Evolutionary conservation across 345 rosid species (phyloP), one percentile per base, ranked within the genome.

Genomic region (Schrenkiella parvula): DNA sequence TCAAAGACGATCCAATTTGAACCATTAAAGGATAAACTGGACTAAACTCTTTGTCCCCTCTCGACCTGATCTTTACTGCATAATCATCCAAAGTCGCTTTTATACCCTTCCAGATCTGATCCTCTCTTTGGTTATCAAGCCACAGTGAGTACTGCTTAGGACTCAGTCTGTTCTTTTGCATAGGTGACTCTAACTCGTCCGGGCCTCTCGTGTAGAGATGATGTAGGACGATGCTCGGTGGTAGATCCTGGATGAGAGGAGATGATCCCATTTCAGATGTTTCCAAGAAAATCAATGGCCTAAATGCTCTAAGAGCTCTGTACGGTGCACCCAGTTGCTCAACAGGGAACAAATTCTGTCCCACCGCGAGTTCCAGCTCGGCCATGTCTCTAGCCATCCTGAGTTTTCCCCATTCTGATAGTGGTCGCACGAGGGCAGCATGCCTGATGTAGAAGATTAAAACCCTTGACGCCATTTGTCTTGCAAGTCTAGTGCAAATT

Each of bases 341-440:
- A n/a, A 92, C 97, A 2, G 97, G 96, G 76, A 88, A 92, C 78
- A 95, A 57, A 77, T 87, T 90, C 79, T 95, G 98, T 61, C 99
- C 93, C 47, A 95, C 97, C 5, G 96, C 85, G 64, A 95, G 82
- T 85, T 95, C 99, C 56, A 95, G 83, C 85, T 95, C 99, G 6
- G 99, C 99, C 99, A 95, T 95, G 82, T 95, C 99, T 76, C 87
- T 83, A 26, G 97, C 97, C 95, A 95, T 86, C 64, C 98, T 86
- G 77, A 95, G 87, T 81, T 87, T 95, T 70, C 99, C 99, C 39
- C 97, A 90, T 82, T 92, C 99, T 7, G 99, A 92, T 12, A 95
- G 91, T 7, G 98, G 99, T 73, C 98, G 78, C n/a, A 92, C 89
- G 19, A 95, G 90, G 79, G 99, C 86, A 61, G 91, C 95, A 59